A percentile compares a stretch with the other conserved stretches of the same genome.
phyloP scores from a whole-genome alignment of 257 asterid species.

The Salvia miltiorrhiza region DNA sequence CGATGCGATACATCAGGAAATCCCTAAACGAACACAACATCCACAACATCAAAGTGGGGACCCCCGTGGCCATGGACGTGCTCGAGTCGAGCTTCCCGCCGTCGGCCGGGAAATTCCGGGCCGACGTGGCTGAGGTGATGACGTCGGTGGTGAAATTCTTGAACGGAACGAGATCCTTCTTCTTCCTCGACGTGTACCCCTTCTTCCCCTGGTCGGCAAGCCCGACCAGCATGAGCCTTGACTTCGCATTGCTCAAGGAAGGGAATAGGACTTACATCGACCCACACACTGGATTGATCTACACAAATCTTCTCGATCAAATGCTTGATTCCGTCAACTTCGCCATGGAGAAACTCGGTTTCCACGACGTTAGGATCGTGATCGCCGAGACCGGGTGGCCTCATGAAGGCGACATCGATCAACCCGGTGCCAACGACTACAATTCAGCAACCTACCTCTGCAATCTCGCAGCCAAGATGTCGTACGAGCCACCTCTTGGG shows the following conservation, averaged over 20 bases:
- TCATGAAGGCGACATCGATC: constrained; percentile 64
- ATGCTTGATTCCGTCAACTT: constrained; percentile 62
- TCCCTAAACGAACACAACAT: constrained; percentile 36
- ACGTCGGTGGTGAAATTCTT: constrained; percentile 48
- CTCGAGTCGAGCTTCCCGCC: constrained; percentile 63
- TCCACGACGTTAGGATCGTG: constrained; percentile 28
- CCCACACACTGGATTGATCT: constrained; percentile 43
- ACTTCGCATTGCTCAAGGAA: constrained; percentile 42
- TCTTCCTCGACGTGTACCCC: constrained; percentile 62
- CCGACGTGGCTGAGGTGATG: constrained; percentile 40
- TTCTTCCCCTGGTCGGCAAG: constrained; percentile 57
- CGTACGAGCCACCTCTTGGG: constrained; percentile 42
- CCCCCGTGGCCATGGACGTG: constrained; percentile 72
- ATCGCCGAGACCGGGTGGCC: constrained; percentile 91
- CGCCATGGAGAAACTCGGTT: constrained; percentile 61
- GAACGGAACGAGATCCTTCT: constrained; percentile 43
- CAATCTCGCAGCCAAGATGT: constrained; percentile 43
- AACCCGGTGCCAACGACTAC: constrained; percentile 55
- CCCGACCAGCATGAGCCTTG: constrained; percentile 37
- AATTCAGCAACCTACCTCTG: constrained; percentile 68
- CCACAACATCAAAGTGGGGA: constrained; percentile 64
- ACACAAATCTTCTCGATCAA: constrained; percentile 62
- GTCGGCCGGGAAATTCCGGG: constrained; percentile 54
- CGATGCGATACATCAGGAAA: constrained; percentile 47
- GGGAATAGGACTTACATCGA: constrained; percentile 38